These are phyloP conservation scores for Emmonsiellopsis sp. DNA, from an alignment of 2,329 filamentous ascomycete species.

Conservation along the genomic window DNA sequence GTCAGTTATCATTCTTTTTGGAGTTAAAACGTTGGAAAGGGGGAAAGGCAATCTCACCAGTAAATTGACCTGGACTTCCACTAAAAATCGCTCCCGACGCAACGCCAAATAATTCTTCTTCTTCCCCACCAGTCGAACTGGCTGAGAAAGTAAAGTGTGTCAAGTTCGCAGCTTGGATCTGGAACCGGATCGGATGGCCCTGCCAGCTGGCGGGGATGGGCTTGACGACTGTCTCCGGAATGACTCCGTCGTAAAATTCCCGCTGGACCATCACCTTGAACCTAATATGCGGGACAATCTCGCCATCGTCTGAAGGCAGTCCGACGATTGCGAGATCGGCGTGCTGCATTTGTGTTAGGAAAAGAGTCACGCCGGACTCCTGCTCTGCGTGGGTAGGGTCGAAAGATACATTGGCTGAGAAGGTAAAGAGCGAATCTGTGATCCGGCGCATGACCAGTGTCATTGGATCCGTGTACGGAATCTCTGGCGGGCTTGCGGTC, in stretches of 20 bases:
- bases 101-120: background rate
- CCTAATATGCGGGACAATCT: background rate
- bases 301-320: background rate
- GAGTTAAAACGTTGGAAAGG: background rate
- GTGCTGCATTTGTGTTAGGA: background rate
- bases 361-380: background rate
- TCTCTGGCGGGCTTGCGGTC: slow-evolving; percentile 38
- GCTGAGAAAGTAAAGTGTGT: background rate
- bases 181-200: background rate
- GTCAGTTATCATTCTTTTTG: slow-evolving; percentile 2
- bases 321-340: background rate
- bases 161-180: background rate
- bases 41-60: background rate
- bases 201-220: background rate
- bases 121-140: background rate
- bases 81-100: background rate
- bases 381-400: background rate
- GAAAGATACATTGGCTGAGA: background rate
- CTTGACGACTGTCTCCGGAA: background rate
- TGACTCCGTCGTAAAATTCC: background rate
- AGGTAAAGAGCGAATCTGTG: background rate
- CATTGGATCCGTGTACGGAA: background rate
- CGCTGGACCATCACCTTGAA: background rate
- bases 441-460: background rate
- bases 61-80: background rate